These are phyloP conservation scores for Nadsonia fulvescens DNA, from an alignment of 805 yeast species.

Conservation along the genomic window DNA sequence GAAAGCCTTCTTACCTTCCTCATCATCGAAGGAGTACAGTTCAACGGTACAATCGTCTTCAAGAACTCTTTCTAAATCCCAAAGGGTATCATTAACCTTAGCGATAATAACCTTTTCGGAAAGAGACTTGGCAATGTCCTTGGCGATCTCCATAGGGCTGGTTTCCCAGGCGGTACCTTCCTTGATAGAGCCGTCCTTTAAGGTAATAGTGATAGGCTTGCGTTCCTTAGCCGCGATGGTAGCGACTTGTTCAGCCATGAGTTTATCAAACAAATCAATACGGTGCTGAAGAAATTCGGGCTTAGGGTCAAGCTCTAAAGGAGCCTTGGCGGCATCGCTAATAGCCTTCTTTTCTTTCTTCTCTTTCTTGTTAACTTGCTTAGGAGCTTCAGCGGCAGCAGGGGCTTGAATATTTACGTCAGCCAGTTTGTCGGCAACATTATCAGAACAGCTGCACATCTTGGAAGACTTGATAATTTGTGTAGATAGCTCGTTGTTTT, in stretches of 20 bases:
- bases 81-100: constrained; percentile 72
- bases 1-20: constrained; percentile 90
- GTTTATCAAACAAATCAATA: constrained; percentile 56
- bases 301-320: constrained; percentile 35
- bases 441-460: too few species aligned
- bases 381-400: constrained; percentile 1
- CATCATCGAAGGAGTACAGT: constrained; percentile 76
- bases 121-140: constrained; percentile 68
- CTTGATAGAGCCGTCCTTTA: constrained; percentile 71
- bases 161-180: constrained; percentile 81
- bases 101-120: constrained; percentile 81
- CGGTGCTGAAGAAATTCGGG: constrained; percentile 77
- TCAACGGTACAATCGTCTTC: constrained; percentile 55
- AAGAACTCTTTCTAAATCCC: constrained; percentile 93
- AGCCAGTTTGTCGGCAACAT: constrained; percentile 5
- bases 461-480: too few species aligned
- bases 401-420: constrained; percentile 4
- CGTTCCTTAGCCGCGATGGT: constrained; percentile 44
- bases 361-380: constrained; percentile 4
- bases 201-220: constrained; percentile 54
- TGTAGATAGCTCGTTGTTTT: too few species aligned
- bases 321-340: constrained; percentile 4
- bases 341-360: constrained; percentile 5
- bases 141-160: constrained; percentile 73
- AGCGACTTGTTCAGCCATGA: constrained; percentile 63